These are phyloP conservation scores for Quercus rubra DNA, from an alignment of 306 rosid species.

Conservation along the genomic window DNA sequence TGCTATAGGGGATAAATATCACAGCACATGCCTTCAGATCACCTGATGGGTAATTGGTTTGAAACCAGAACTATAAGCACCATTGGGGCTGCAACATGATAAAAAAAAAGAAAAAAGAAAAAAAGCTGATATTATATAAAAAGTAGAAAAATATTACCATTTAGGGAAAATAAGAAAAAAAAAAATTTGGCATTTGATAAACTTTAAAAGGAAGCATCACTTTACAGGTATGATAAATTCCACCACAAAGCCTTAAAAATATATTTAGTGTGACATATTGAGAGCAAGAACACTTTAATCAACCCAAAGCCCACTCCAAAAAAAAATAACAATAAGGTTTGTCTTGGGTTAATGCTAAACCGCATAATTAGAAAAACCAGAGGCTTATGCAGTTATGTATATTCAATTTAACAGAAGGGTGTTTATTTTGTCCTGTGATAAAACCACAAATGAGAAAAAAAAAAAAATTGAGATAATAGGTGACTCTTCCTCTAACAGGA, in stretches of 20 bases:
- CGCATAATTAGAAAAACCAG: background rate
- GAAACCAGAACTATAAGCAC: slow-evolving; percentile 98
- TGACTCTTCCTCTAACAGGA: too few relatives aligned
- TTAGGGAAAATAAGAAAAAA: background rate
- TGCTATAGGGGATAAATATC: slow-evolving; percentile 18
- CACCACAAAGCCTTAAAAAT: background rate
- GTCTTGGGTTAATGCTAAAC: background rate
- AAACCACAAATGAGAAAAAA: too few relatives aligned
- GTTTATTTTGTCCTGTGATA: too few relatives aligned
- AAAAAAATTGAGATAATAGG: too few relatives aligned
- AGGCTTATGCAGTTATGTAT: too few relatives aligned
- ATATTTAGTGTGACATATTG: background rate
- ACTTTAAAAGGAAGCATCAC: background rate
- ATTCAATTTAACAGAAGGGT: too few relatives aligned
- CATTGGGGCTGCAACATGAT: slow-evolving; percentile 73
- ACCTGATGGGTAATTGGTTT: slow-evolving; percentile 99
- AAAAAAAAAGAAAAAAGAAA: background rate
- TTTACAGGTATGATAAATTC: background rate
- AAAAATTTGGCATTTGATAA: background rate
- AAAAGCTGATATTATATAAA: slow-evolving; percentile 8
- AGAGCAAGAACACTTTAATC: background rate
- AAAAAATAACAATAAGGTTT: background rate
- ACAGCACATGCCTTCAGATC: slow-evolving; percentile 55
- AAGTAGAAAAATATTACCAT: background rate
- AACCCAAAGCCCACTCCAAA: background rate